Conservation (phyloP, 75 land plant genomes). For the Ceratopteris richardii region DNA sequence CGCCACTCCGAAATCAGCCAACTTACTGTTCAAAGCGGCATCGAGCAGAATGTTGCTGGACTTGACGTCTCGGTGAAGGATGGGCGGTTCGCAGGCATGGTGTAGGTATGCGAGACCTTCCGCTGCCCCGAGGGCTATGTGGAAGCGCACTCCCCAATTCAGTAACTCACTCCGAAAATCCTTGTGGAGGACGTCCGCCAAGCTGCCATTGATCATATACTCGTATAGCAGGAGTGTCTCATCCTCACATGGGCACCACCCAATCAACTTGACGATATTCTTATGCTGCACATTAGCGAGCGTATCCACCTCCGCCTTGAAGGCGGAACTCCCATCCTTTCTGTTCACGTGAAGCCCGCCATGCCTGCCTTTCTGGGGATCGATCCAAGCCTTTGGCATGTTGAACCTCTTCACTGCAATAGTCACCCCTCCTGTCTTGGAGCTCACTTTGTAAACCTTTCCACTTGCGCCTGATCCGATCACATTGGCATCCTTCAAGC, state of each 20-base stretch:
- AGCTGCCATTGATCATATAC: constrained; percentile 51
- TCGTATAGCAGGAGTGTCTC: constrained; percentile 52
- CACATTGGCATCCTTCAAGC: constrained; percentile 22
- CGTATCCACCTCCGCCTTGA: constrained; percentile 38
- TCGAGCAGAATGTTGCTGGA: background rate
- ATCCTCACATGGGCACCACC: constrained; percentile 46
- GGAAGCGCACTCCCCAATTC: constrained; percentile 9
- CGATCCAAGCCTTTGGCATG: constrained; percentile 6
- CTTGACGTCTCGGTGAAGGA: constrained; percentile 12
- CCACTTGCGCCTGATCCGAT: constrained; percentile 55
- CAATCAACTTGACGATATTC: constrained; percentile 49
- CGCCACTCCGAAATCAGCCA: too few species aligned
- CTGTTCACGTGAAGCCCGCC: background rate
- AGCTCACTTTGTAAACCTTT: constrained; percentile 34
- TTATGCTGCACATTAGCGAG: constrained; percentile 36
- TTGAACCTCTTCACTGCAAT: constrained; percentile 54
- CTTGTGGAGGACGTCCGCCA: constrained; percentile 53
- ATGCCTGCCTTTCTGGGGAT: background rate
- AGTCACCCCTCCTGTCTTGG: constrained; percentile 1
- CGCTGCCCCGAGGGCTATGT: constrained; percentile 14
- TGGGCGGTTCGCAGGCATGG: constrained; percentile 9
- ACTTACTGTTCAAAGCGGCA: too few species aligned
- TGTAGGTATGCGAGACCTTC: constrained; percentile 13
- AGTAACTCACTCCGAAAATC: constrained; percentile 5
- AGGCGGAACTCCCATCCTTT: background rate